These are phyloP conservation scores for Hypoxylon sp. DNA, from an alignment of 2,329 filamentous ascomycete genomes.

Conservation along the genomic window DNA sequence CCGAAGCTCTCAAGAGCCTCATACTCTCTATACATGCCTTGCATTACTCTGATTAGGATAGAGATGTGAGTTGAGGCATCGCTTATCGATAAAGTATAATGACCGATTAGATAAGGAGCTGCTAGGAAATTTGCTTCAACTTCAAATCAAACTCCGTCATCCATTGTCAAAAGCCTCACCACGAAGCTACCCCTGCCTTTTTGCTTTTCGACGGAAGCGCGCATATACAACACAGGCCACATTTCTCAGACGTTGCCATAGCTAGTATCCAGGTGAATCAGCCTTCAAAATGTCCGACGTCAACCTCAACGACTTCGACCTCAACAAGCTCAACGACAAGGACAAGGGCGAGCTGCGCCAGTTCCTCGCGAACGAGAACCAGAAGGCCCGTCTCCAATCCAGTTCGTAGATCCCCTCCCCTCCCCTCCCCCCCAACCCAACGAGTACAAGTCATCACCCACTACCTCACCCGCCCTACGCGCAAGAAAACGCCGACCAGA, in stretches of 20 bases:
- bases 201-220: neutral
- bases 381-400: constrained; percentile 79
- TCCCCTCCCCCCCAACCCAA: constrained; percentile 13
- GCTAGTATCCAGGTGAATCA: neutral
- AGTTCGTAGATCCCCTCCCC: constrained; percentile 64
- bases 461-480: neutral
- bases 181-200: neutral
- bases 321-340: constrained; percentile 81
- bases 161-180: constrained; percentile 1
- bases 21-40: too few species aligned
- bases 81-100: constrained; percentile 29
- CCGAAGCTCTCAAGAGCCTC: too few species aligned
- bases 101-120: constrained; percentile 24
- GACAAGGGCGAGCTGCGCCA: constrained; percentile 91
- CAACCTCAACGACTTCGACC: constrained; percentile 70
- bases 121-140: constrained; percentile 23
- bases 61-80: neutral
- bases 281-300: constrained; percentile 50
- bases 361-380: constrained; percentile 86
- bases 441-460: neutral
- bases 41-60: neutral
- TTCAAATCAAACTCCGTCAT: constrained; percentile 18
- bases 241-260: neutral
- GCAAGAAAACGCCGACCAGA: neutral
- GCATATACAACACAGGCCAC: neutral